Evolutionary conservation across 2,329 filamentous ascomycete species (phyloP), one percentile per base, ranked within the genome.

Genomic region (Colletotrichum melonis): DNA sequence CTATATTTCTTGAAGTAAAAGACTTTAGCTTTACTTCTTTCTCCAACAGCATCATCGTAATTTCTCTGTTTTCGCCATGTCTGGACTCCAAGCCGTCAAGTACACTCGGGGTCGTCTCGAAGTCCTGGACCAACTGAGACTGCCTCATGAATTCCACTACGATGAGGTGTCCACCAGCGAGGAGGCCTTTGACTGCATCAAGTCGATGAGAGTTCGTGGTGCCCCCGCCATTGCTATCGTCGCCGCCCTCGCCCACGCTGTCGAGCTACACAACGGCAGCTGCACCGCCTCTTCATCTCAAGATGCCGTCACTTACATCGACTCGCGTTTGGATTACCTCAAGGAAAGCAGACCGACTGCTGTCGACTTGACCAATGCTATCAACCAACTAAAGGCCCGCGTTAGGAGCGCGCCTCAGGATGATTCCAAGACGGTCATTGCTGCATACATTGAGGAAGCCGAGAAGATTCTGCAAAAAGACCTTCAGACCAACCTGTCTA

Each of bases 161-260:
- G 93, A 96, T 78, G 82, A 89, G 75, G 90, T 96, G 66, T 88
- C 88, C 35, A 93, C 90, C 12, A 90, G 91, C 75, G 89, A 92
- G 77, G 92, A 95, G 83, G 94, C 93, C 49, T 97, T 94, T 84
- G 92, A 95, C 81, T 94, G 93, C 78, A 97, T 97, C 84, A 92
- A 91, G 78, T 89, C 93, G 19, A 97, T 97, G 94, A 85, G 91
- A 62, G 91, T 92, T 7, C 91, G 94, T 78, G 94, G 84, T 42
- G 97, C 97, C 5, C 97, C 97, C 0, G 97, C 97, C 58, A 99
- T 99, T 81, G 97, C 97, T 57, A 98, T 99, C 76, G 97, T 99
- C n/a, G 97, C 97, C 26, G 94, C 94, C 24, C 89, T 99, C 42
- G 92, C 94, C 2, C 89, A 98, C 46, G 95, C 95, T 1, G 94